Evolutionary conservation across 2,329 filamentous ascomycete species (phyloP).

Genomic region (Aspergillus quadricinctus): DNA sequence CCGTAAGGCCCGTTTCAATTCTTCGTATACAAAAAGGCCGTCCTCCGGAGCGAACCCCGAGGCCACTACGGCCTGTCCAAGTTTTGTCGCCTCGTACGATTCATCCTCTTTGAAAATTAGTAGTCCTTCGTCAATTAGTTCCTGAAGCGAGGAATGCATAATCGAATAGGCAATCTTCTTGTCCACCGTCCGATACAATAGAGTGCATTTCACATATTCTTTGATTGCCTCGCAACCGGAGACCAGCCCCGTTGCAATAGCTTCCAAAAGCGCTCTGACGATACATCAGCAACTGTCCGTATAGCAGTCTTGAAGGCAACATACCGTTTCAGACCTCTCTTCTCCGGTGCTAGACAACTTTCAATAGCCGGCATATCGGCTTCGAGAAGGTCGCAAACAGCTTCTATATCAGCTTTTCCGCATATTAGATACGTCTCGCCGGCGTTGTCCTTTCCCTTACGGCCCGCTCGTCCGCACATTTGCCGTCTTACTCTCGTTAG

Average conservation of each 20-base stretch:
- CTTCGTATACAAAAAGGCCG: constrained; percentile 66
- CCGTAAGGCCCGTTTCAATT: constrained; percentile 62
- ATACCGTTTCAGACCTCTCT: constrained; percentile 63
- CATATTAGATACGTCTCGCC: constrained; percentile 77
- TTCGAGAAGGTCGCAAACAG: constrained; percentile 65
- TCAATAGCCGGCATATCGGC: constrained; percentile 66
- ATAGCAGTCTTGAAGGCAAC: neutral
- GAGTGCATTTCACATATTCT: constrained; percentile 65
- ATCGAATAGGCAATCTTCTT: constrained; percentile 48
- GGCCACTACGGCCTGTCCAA: constrained; percentile 68
- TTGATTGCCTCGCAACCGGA: constrained; percentile 61
- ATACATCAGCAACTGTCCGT: constrained; percentile 3
- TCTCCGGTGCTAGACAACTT: constrained; percentile 65
- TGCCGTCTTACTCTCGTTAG: constrained; percentile 51
- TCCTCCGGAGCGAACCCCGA: constrained; percentile 71
- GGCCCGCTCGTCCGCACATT: constrained; percentile 73
- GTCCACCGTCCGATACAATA: constrained; percentile 58
- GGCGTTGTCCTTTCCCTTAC: constrained; percentile 72
- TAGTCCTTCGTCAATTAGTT: constrained; percentile 54
- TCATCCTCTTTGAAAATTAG: constrained; percentile 48
- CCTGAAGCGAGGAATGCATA: constrained; percentile 56
- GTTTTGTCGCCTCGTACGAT: constrained; percentile 57
- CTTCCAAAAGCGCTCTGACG: constrained; percentile 65
- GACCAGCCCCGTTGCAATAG: constrained; percentile 63
- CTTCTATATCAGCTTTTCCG: constrained; percentile 62